Percentiles rank a stretch among this genome's conserved stretches.
Conservation (phyloP, 257 asterid species). For the Osmanthus fragrans region DNA sequence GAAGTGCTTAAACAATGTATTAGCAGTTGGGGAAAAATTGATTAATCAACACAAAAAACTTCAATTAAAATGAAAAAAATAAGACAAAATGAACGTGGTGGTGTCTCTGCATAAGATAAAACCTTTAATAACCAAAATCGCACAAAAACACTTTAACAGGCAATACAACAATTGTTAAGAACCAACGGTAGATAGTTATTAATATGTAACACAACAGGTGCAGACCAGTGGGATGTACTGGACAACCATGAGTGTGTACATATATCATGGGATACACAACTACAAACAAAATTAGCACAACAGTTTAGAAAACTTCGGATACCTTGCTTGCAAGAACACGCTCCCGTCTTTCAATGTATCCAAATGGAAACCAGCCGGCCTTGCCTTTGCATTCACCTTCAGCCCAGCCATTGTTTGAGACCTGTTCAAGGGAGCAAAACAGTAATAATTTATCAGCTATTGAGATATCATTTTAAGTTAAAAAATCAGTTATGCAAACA, state of each 20-base stretch:
- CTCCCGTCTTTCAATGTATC: constrained; percentile 85
- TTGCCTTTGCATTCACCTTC: constrained; percentile 99
- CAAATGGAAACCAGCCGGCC: constrained; percentile 99
- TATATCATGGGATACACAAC: constrained; percentile 12
- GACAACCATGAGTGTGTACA: constrained; percentile 10
- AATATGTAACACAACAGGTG: constrained; percentile 19
- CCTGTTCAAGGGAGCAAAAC: constrained; percentile 46
- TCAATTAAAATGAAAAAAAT: background rate
- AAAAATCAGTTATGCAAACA: background rate
- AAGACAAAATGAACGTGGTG: background rate
- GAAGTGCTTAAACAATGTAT: background rate
- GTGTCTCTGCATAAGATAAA: background rate
- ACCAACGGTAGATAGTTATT: background rate
- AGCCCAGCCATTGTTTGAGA: constrained; percentile 96
- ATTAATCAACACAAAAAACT: background rate
- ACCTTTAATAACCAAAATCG: constrained; percentile 10
- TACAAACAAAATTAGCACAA: constrained; percentile 1
- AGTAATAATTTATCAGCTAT: background rate
- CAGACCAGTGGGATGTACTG: background rate
- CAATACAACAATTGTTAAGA: constrained; percentile 26
- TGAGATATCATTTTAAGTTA: background rate
- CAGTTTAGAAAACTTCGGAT: constrained; percentile 71
- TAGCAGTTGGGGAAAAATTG: background rate
- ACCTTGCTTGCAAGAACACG: constrained; percentile 98
- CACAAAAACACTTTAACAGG: constrained; percentile 22